phyloP scores from a whole-genome alignment of 257 asterid species.

The Rauvolfia tetraphylla region DNA sequence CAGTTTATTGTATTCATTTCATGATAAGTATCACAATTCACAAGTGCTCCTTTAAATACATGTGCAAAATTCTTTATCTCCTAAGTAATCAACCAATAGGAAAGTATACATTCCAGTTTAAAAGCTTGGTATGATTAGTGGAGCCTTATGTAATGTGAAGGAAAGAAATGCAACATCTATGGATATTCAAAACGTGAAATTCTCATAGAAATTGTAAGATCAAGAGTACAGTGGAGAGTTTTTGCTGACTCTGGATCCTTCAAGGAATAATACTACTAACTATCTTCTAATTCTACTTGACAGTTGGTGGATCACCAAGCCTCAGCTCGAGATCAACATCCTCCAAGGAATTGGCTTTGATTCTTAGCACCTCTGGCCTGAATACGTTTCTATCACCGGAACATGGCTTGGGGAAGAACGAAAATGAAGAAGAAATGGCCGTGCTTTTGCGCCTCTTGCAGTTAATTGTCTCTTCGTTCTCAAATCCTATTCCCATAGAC shows the following conservation, averaged over 20 bases:
- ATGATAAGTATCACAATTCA: no score
- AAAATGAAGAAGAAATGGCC: constrained; percentile 11
- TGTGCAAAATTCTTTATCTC: background rate
- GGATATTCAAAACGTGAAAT: constrained; percentile 1
- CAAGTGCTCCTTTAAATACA: no score
- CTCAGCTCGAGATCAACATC: constrained; percentile 77
- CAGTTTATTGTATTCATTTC: no score
- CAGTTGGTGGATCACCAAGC: constrained; percentile 49
- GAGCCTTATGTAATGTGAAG: background rate
- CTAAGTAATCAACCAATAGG: no score
- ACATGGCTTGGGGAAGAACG: constrained; percentile 20
- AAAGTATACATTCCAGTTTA: background rate
- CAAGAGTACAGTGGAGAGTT: background rate
- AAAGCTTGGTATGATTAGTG: background rate
- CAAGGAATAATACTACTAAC: background rate
- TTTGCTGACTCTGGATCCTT: constrained; percentile 3
- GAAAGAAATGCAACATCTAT: background rate
- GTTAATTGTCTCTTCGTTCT: background rate
- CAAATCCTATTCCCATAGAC: constrained; percentile 15
- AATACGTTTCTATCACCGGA: constrained; percentile 16
- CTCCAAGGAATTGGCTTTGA: constrained; percentile 24
- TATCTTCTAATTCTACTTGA: constrained; percentile 22
- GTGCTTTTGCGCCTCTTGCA: constrained; percentile 33
- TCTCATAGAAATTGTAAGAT: constrained; percentile 2
- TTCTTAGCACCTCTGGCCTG: constrained; percentile 9